Conservation (phyloP, 345 rosid species). For the Pseudoturritis turrita region DNA sequence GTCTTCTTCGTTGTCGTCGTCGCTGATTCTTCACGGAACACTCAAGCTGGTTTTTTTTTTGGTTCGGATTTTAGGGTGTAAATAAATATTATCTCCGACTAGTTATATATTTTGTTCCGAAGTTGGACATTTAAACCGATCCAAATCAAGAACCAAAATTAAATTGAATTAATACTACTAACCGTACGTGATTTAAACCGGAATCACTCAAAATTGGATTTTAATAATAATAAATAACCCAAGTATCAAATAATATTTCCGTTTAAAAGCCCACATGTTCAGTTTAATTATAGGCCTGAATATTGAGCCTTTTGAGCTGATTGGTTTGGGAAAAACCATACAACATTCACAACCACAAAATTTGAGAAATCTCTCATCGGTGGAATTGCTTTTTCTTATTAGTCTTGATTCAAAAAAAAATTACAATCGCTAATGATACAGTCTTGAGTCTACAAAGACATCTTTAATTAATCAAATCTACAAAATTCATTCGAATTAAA, state of each 20-base stretch:
- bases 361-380: neutral
- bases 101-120: neutral
- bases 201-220: neutral
- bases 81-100: neutral
- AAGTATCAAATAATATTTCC: neutral
- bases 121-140: neutral
- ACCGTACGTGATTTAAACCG: neutral
- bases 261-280: neutral
- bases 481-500: conserved; percentile 1
- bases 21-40: neutral
- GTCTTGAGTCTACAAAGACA: neutral
- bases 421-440: conserved; percentile 11
- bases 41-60: neutral
- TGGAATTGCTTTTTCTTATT: neutral
- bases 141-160: neutral
- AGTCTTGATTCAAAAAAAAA: neutral
- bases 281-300: neutral
- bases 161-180: neutral
- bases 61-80: neutral
- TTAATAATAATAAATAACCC: neutral
- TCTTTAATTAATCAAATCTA: neutral
- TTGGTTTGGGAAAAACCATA: neutral
- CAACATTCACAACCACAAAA: neutral
- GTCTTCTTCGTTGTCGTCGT: neutral
- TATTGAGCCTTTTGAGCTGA: neutral